Evolutionary conservation across 2,329 filamentous ascomycete species (phyloP).

Genomic region (Parastagonospora nodorum): DNA sequence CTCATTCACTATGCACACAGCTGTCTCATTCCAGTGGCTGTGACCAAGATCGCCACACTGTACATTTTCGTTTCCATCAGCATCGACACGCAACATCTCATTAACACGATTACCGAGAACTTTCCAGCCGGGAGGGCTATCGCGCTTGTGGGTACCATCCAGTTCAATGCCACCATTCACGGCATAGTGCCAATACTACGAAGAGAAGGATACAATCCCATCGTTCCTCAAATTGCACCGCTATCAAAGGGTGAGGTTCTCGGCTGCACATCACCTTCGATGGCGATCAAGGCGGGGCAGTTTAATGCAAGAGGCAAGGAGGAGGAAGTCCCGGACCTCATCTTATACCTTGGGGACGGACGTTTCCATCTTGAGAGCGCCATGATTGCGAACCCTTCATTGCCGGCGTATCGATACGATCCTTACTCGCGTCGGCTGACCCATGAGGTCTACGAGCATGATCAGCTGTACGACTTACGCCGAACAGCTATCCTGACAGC

Average conservation of each 20-base stretch:
- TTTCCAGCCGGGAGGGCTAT: constrained; percentile 84
- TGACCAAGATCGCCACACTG: constrained; percentile 94
- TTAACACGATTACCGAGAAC: constrained; percentile 86
- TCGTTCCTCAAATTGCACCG: constrained; percentile 91
- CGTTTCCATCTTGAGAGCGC: constrained; percentile 96
- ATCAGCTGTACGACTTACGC: constrained; percentile 84
- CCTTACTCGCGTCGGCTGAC: constrained; percentile 93
- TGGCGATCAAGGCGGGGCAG: constrained; percentile 40
- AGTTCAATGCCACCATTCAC: constrained; percentile 97
- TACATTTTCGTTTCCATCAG: constrained; percentile 99
- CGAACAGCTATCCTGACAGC: constrained; percentile 77
- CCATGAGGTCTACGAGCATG: constrained; percentile 87
- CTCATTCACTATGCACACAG: constrained; percentile 97
- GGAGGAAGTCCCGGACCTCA: constrained; percentile 62
- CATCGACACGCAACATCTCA: constrained; percentile 86
- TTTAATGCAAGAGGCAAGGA: constrained; percentile 55
- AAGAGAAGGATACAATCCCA: constrained; percentile 78
- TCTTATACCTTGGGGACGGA: constrained; percentile 89
- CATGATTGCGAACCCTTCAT: constrained; percentile 95
- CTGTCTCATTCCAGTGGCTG: constrained; percentile 92
- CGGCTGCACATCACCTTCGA: constrained; percentile 85
- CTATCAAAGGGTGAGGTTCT: constrained; percentile 94
- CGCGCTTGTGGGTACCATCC: constrained; percentile 93
- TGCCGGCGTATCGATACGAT: constrained; percentile 95
- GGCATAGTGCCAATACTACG: constrained; percentile 79